phyloP scores from a whole-genome alignment of 176 grass and related monocot genomes.

The Aegilops speltoides region DNA sequence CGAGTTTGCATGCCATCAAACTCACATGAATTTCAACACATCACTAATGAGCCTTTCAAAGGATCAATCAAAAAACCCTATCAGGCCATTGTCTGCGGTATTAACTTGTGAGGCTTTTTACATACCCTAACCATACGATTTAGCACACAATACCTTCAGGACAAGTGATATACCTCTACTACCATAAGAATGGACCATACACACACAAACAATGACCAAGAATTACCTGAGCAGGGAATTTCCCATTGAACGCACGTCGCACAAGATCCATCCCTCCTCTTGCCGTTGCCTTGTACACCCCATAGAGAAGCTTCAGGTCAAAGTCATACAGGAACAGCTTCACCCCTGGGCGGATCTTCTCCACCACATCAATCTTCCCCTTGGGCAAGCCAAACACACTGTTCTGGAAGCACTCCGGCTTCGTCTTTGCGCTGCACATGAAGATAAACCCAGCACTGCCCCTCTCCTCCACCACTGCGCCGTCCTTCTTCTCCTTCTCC shows the following conservation, averaged over 20 bases:
- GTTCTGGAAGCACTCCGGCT: slow-evolving; percentile 61
- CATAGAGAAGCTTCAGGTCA: slow-evolving; percentile 71
- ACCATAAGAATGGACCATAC: background rate
- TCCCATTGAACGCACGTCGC: slow-evolving; percentile 40
- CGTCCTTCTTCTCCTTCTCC: slow-evolving; percentile 5
- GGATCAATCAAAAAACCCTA: too few species aligned
- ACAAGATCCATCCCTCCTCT: slow-evolving; percentile 56
- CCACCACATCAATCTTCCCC: slow-evolving; percentile 53
- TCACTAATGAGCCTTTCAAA: background rate
- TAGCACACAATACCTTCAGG: background rate
- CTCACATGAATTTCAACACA: background rate
- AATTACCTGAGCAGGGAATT: slow-evolving; percentile 71
- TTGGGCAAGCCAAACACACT: slow-evolving; percentile 56
- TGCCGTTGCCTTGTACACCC: slow-evolving; percentile 61
- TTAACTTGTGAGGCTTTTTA: background rate
- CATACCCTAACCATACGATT: background rate
- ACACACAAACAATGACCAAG: background rate
- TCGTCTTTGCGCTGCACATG: slow-evolving; percentile 69
- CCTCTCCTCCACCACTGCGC: background rate
- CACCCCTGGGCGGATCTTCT: slow-evolving; percentile 50
- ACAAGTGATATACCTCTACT: background rate
- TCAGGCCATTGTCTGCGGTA: background rate
- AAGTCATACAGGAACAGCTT: slow-evolving; percentile 78
- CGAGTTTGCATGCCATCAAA: background rate
- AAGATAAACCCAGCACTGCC: slow-evolving; percentile 49